phyloP scores from a whole-genome alignment of 2,329 filamentous ascomycete species.

The Aspergillaceae sp. region DNA sequence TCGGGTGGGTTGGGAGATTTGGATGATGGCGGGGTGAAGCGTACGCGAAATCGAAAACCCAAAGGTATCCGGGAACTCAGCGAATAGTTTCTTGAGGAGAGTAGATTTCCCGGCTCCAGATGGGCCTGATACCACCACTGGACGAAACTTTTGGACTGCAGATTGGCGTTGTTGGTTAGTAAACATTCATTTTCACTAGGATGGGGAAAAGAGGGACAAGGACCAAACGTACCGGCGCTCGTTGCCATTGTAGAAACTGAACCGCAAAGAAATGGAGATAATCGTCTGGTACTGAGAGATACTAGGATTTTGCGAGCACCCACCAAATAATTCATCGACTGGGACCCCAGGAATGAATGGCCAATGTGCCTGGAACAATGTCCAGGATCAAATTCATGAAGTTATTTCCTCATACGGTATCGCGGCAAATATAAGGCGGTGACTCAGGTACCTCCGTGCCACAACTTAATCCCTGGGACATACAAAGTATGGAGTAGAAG shows the following conservation, averaged over 20 bases:
- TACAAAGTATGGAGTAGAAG: too few species aligned
- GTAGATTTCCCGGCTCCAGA: conserved; percentile 38
- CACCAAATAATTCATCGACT: conserved; percentile 14
- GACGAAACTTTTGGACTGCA: conserved; percentile 26
- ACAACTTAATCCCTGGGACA: neutral
- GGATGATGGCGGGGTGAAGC: conserved; percentile 9
- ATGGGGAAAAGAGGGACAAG: neutral
- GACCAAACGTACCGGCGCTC: conserved; percentile 13
- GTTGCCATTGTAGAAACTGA: conserved; percentile 16
- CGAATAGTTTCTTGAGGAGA: conserved; percentile 35
- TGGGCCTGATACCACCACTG: conserved; percentile 35
- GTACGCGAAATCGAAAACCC: conserved; percentile 35
- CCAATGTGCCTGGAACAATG: neutral
- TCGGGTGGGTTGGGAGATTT: neutral
- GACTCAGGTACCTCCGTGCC: neutral
- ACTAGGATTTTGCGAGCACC: conserved; percentile 5
- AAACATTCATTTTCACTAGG: neutral
- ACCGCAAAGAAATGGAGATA: neutral
- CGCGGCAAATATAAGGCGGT: conserved; percentile 15
- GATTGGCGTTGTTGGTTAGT: conserved; percentile 1
- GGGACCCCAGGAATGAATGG: too few species aligned
- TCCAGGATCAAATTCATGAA: neutral
- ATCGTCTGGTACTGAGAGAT: neutral
- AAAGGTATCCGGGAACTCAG: conserved; percentile 35
- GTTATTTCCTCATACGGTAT: neutral